Evolutionary conservation across 2,329 filamentous ascomycete genomes (phyloP).

Genomic region (Botrytis tulipae): DNA sequence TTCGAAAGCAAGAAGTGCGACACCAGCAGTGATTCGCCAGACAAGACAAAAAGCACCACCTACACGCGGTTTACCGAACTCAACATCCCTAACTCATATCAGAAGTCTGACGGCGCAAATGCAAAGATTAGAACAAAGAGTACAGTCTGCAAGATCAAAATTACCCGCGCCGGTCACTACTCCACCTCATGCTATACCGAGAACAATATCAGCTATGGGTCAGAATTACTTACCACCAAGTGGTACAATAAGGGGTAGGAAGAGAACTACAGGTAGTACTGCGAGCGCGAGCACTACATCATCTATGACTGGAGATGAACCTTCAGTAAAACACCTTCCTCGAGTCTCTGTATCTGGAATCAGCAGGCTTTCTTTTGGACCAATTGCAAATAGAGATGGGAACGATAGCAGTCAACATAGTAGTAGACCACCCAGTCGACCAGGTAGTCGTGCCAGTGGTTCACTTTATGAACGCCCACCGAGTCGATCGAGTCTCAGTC

Average conservation of each 20-base stretch:
- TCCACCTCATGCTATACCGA: conserved; percentile 78
- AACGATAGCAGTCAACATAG: conserved; percentile 23
- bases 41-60: conserved; percentile 45
- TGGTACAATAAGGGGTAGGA: conserved; percentile 66
- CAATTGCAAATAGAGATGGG: conserved; percentile 52
- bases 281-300: conserved; percentile 29
- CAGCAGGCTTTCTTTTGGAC: conserved; percentile 62
- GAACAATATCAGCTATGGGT: conserved; percentile 45
- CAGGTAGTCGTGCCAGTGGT: conserved; percentile 36
- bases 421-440: conserved; percentile 27
- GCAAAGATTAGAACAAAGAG: conserved; percentile 91
- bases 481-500: conserved; percentile 34
- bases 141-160: conserved; percentile 88
- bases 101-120: conserved; percentile 93
- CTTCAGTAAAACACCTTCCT: conserved; percentile 50
- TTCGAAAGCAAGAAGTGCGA: conserved; percentile 34
- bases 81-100: conserved; percentile 83
- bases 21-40: conserved; percentile 41
- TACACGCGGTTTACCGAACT: conserved; percentile 48
- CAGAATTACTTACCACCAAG: conserved; percentile 51
- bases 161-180: conserved; percentile 77
- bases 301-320: conserved; percentile 34
- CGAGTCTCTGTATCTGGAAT: conserved; percentile 62
- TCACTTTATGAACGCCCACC: conserved; percentile 32
- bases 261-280: conserved; percentile 58